Base-by-base conservation (phyloP, 2,329 filamentous ascomycete species). In the Ophiostoma sp. region DNA sequence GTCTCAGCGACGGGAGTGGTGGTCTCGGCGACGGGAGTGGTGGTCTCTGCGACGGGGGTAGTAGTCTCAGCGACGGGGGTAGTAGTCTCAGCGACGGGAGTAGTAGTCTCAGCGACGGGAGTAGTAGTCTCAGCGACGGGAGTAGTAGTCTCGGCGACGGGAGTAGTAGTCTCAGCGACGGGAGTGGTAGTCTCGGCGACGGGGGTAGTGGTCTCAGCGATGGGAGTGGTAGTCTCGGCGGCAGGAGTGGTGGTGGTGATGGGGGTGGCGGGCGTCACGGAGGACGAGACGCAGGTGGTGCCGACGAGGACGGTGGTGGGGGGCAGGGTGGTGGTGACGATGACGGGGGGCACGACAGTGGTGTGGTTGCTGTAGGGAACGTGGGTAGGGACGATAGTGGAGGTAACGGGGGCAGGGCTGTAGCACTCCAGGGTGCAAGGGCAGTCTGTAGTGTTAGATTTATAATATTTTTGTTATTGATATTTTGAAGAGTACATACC, bases 341-440 rank as follows among this genome's bases (percentile, higher is more conserved):
- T 27, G 44, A 66, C 36, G 8, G 67, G 67, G n/a, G 68, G 52
- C 20, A 23, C n/a, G 3, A 57, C 65, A 64, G 2, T 54, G 33
- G 69, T 68, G 27, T 62, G 33, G 69, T 71, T 69, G 54, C 39
- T 33, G 66, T 35, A 69, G 64, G 71, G 65, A n/a, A 54, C 44
- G 44, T 27, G 52, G 7, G 52, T 27, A 27, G 52, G 52, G n/a
- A 65, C n/a, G n/a, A 62, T 65, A 52, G 5, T 23, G 44, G 52
- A 23, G 41, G 66, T 44, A 39, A 66, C 52, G 39, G 72, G 68
- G 67, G 62, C 54, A 20, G 69, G 71, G 8, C 44, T 69, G 57
- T 57, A 67, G 60, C 33, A 60, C 48, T 67, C 48, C 11, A 73
- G 67, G 8, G 73, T 74, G 73, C 73, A 74, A 39, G 73, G 73